phyloP scores from a whole-genome alignment of 1,284 basidiomycete species.

The Phellopilus nigrolimitatus region DNA sequence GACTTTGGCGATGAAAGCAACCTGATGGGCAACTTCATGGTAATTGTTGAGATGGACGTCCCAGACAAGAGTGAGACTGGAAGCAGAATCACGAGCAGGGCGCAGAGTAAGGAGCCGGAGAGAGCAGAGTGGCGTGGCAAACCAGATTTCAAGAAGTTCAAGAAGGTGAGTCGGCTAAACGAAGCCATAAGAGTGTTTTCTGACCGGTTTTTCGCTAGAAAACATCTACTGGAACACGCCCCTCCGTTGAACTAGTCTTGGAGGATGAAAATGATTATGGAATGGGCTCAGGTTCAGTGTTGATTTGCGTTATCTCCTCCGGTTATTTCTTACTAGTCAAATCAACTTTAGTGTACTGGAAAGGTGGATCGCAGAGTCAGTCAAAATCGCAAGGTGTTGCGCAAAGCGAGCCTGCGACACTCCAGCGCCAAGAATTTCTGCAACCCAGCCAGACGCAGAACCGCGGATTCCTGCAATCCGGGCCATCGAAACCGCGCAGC shows the following conservation, averaged over 20 bases:
- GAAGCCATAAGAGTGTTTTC: not conserved
- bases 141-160: slow-evolving; percentile 86
- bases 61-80: slow-evolving; percentile 27
- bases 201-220: slow-evolving; percentile 27
- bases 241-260: slow-evolving; percentile 47
- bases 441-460: slow-evolving; percentile 23
- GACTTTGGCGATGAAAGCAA: slow-evolving; percentile 68
- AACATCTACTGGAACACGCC: slow-evolving; percentile 28
- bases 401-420: not conserved
- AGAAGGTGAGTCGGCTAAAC: slow-evolving; percentile 48
- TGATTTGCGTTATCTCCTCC: not conserved
- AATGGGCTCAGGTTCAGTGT: slow-evolving; percentile 42
- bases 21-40: slow-evolving; percentile 81
- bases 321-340: not conserved
- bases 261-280: slow-evolving; percentile 53
- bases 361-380: slow-evolving; percentile 29
- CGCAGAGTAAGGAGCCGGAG: slow-evolving; percentile 9
- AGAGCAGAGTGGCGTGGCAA: slow-evolving; percentile 49
- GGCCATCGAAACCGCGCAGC: slow-evolving; percentile 9
- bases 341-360: slow-evolving; percentile 47
- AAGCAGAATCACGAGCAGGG: slow-evolving; percentile 23
- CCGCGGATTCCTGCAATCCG: slow-evolving; percentile 18
- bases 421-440: not conserved
- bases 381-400: slow-evolving; percentile 23
- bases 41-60: slow-evolving; percentile 69